Evolutionary conservation across 805 yeast species (phyloP), one percentile per base, ranked within the genome.

Genomic region (Candida awuae): DNA sequence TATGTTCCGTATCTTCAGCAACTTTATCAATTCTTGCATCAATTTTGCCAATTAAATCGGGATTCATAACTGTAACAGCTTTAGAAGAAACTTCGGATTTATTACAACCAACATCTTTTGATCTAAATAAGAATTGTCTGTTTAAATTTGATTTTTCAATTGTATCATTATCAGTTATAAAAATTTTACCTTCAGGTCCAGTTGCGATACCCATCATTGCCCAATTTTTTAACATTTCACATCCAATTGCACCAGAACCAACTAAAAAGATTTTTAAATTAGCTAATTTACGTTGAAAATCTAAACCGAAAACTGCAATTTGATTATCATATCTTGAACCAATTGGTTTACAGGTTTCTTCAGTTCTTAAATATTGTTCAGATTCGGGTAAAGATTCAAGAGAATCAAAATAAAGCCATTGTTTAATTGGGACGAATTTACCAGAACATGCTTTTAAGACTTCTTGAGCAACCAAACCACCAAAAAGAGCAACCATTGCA

Each of bases 221-320:
- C 97, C 97, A 92, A 57, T 86, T 88, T 65, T 92, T 92, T 54
- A 92, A 70, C 88, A 92, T 90, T 65, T 92, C 98, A 67, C 98
- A 92, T 29, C 98, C 98, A 67, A 92, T 92, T 15, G 98, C 98
- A 58, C 98, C 98, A 2, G 97, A 72, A 32, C 98, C 98, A 29
- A 92, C 98, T 49, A 92, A 68, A 61, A 92, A 90, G 4, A 88
- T 86, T 54, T 77, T 81, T 46, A 83, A 66, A 60, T 88, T 85
- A 28, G 84, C 75, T 42, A 92, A 65, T 32, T 65, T 66, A 53
- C 81, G 76, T 56, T 86, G 90, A 63, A 75, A 85, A 31, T 75
- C 75, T 35, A 73, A 56, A 43, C 98, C 98, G 51, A 87, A 87
- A 1, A 90, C 95, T 2, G 97, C 97, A 55, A 87, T 84, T 66